A percentile compares a stretch with the other conserved stretches of the same genome.
phyloP scores from a whole-genome alignment of 768 basidiomycete species.

The Termitomyces sp. region DNA sequence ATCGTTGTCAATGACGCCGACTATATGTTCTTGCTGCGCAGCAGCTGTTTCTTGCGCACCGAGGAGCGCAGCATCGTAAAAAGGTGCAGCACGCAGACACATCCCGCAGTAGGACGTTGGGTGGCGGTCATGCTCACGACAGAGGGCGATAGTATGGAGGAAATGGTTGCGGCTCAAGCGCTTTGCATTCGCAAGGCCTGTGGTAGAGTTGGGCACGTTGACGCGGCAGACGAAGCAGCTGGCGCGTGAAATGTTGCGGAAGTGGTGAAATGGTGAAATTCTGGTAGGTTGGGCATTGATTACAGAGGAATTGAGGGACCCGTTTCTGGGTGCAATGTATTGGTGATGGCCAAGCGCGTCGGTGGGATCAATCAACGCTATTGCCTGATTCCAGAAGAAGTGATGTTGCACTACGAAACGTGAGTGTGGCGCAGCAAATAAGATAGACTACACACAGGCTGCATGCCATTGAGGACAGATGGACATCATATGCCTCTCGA shows the following conservation, averaged over 20 bases:
- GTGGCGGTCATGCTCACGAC: slow-evolving; percentile 62
- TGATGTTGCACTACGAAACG: slow-evolving; percentile 57
- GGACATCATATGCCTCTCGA: slow-evolving; percentile 59
- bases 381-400: slow-evolving; percentile 68
- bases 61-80: slow-evolving; percentile 28
- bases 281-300: slow-evolving; percentile 31
- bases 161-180: slow-evolving; percentile 37
- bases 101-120: slow-evolving; percentile 56
- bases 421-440: background rate
- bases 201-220: slow-evolving; percentile 49
- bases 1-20: slow-evolving; percentile 65
- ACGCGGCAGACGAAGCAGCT: slow-evolving; percentile 70
- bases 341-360: slow-evolving; percentile 51
- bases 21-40: slow-evolving; percentile 24
- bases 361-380: slow-evolving; percentile 57
- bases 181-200: slow-evolving; percentile 53
- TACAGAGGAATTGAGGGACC: slow-evolving; percentile 32
- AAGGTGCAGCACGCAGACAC: slow-evolving; percentile 63
- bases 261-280: slow-evolving; percentile 56
- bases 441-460: slow-evolving; percentile 46
- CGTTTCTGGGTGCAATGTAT: slow-evolving; percentile 38
- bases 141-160: slow-evolving; percentile 48
- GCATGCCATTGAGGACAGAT: slow-evolving; percentile 58
- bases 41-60: slow-evolving; percentile 15
- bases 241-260: slow-evolving; percentile 50